Percentiles rank a stretch among this genome's conserved stretches.
These are phyloP conservation scores for Helotiales sp. DNA, from an alignment of 2,329 filamentous ascomycete genomes.

Conservation along the genomic window DNA sequence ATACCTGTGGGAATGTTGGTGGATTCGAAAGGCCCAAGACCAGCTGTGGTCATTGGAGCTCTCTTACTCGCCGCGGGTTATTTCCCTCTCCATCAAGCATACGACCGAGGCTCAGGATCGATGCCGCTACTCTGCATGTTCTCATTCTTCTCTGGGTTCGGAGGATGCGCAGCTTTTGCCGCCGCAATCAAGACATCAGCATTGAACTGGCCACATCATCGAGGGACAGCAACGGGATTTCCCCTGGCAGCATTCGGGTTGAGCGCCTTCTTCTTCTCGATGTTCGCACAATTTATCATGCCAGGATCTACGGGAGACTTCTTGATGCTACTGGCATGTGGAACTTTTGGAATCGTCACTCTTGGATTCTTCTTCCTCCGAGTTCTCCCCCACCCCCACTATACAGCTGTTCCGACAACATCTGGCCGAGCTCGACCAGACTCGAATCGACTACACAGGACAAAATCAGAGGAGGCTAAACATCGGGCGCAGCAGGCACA, in stretches of 20 bases:
- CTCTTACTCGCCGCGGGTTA: conserved; percentile 79
- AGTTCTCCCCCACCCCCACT: conserved; percentile 64
- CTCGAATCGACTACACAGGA: conserved; percentile 48
- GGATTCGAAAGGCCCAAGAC: conserved; percentile 79
- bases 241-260: conserved; percentile 91
- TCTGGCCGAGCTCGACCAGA: conserved; percentile 42
- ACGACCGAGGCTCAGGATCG: conserved; percentile 67
- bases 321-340: conserved; percentile 77
- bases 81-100: conserved; percentile 82
- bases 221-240: conserved; percentile 93
- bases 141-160: conserved; percentile 83
- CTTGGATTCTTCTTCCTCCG: conserved; percentile 84
- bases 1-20: conserved; percentile 89
- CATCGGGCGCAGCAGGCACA: conserved; percentile 45
- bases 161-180: conserved; percentile 89
- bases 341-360: conserved; percentile 77
- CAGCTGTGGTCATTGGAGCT: conserved; percentile 77
- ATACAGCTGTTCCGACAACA: conserved; percentile 47
- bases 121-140: conserved; percentile 75
- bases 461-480: conserved; percentile 52
- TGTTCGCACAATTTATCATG: conserved; percentile 76
- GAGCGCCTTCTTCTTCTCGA: conserved; percentile 95
- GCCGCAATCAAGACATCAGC: conserved; percentile 86
- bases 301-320: conserved; percentile 84
- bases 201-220: conserved; percentile 87